Evolutionary conservation across 805 yeast species (phyloP).

Genomic region (Saccharomyces eubayanus): DNA sequence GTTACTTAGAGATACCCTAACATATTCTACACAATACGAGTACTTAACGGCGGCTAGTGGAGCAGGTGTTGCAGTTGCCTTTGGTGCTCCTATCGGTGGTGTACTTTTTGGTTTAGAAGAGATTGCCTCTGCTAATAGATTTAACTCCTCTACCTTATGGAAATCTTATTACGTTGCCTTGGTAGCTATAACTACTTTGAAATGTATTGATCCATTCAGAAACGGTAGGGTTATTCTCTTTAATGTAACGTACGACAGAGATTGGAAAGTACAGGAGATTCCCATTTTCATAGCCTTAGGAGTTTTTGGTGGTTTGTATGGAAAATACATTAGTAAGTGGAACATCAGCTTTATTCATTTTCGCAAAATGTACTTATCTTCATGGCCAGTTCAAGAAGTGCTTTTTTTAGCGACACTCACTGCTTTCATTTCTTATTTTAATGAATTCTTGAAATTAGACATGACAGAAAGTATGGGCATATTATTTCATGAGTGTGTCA

Average conservation of each 20-base stretch:
- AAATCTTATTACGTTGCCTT: constrained; percentile 85
- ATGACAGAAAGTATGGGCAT: constrained; percentile 95
- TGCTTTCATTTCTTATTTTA: constrained; percentile 72
- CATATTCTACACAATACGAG: constrained; percentile 29
- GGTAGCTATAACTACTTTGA: constrained; percentile 73
- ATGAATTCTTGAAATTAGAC: constrained; percentile 70
- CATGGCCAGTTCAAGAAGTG: constrained; percentile 56
- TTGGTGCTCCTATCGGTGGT: constrained; percentile 95
- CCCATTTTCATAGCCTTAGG: constrained; percentile 76
- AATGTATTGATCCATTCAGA: constrained; percentile 81
- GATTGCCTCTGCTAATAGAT: constrained; percentile 54
- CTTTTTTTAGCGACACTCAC: constrained; percentile 58
- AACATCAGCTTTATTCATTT: constrained; percentile 72
- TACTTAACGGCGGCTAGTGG: constrained; percentile 81
- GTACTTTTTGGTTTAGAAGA: constrained; percentile 91
- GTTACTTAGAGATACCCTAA: constrained; percentile 33
- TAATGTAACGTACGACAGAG: constrained; percentile 77
- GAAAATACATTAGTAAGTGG: constrained; percentile 64
- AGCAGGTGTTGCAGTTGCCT: constrained; percentile 98
- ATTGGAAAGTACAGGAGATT: constrained; percentile 82
- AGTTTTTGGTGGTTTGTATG: constrained; percentile 85
- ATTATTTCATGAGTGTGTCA: constrained; percentile 73
- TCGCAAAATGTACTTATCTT: constrained; percentile 54
- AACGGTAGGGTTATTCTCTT: constrained; percentile 92
- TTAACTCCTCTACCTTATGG: constrained; percentile 77